A percentile compares a stretch with the other conserved stretches of the same genome.
Evolutionary conservation across 768 basidiomycete genomes (phyloP).

Genomic region (Leccinum uliginosum): DNA sequence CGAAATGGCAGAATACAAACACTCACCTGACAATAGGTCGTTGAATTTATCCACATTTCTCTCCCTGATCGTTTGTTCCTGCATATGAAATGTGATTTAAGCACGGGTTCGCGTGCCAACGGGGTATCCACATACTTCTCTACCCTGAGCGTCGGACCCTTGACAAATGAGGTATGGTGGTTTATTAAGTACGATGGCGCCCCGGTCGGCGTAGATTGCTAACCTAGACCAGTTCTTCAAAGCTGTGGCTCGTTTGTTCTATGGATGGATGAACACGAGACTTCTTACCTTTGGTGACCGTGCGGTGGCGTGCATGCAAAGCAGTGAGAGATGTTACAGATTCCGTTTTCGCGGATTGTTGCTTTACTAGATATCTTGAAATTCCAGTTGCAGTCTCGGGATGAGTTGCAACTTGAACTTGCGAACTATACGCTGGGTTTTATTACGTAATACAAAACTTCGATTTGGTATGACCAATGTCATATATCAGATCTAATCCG

Average conservation of each 20-base stretch:
- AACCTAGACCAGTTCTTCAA: slow-evolving; percentile 30
- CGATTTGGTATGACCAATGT: neutral
- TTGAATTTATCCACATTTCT: slow-evolving; percentile 33
- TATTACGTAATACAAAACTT: neutral
- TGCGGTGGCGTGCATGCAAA: slow-evolving; percentile 18
- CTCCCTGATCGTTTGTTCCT: slow-evolving; percentile 18
- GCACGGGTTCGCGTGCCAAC: neutral
- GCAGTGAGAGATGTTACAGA: neutral
- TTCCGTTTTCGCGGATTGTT: neutral
- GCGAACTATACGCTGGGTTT: no score
- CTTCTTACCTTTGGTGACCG: slow-evolving; percentile 20
- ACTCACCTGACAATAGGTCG: slow-evolving; percentile 33
- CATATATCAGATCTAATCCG: slow-evolving; percentile 1
- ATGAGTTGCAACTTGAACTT: no score
- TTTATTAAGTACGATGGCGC: slow-evolving; percentile 56
- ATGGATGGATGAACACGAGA: neutral
- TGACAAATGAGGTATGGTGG: slow-evolving; percentile 57
- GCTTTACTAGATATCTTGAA: neutral
- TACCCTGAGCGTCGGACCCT: slow-evolving; percentile 26
- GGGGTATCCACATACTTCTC: slow-evolving; percentile 16
- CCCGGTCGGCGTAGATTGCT: slow-evolving; percentile 50
- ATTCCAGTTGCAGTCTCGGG: no score
- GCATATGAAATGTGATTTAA: slow-evolving; percentile 3
- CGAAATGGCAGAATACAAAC: slow-evolving; percentile 1
- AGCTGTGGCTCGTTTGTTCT: slow-evolving; percentile 3